These are phyloP conservation scores for Glycine latifolia DNA, from an alignment of 306 rosid species.

Conservation along the genomic window DNA sequence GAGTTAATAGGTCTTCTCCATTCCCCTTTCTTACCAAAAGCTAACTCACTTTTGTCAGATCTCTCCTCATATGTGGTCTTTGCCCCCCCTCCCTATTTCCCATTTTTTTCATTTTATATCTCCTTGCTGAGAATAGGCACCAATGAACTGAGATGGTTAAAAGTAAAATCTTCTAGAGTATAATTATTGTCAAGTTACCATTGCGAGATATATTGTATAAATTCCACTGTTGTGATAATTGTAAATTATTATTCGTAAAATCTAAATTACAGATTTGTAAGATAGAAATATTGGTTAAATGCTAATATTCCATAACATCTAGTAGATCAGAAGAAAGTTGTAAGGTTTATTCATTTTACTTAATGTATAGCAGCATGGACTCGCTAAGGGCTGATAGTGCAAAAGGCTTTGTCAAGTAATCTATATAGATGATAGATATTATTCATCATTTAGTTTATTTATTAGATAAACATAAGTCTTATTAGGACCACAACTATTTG, in stretches of 20 bases:
- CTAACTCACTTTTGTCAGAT: too few relatives aligned
- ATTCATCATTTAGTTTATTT: slow-evolving; percentile 30
- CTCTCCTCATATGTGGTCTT: not conserved
- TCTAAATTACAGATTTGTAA: too few relatives aligned
- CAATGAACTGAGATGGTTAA: too few relatives aligned
- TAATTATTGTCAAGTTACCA: too few relatives aligned
- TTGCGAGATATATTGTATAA: too few relatives aligned
- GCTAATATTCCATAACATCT: slow-evolving; percentile 22
- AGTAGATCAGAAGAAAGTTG: slow-evolving; percentile 9
- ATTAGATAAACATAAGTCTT: not conserved
- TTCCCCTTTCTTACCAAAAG: too few relatives aligned
- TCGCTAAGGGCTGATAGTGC: slow-evolving; percentile 82
- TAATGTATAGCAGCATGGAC: slow-evolving; percentile 67
- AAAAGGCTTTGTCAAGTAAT: slow-evolving; percentile 78
- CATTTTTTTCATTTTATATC: not conserved
- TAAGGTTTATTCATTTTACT: slow-evolving; percentile 26
- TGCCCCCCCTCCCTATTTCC: not conserved
- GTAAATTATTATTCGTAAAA: too few relatives aligned
- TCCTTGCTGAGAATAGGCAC: too few relatives aligned
- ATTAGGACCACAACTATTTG: not conserved
- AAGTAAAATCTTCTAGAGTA: too few relatives aligned
- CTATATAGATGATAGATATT: slow-evolving; percentile 47
- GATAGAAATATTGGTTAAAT: not conserved
- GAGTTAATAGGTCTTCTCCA: too few relatives aligned
- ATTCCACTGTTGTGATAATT: too few relatives aligned